These are phyloP conservation scores for Xylaria multiplex DNA, from an alignment of 2,329 filamentous ascomycete genomes.

Conservation along the genomic window DNA sequence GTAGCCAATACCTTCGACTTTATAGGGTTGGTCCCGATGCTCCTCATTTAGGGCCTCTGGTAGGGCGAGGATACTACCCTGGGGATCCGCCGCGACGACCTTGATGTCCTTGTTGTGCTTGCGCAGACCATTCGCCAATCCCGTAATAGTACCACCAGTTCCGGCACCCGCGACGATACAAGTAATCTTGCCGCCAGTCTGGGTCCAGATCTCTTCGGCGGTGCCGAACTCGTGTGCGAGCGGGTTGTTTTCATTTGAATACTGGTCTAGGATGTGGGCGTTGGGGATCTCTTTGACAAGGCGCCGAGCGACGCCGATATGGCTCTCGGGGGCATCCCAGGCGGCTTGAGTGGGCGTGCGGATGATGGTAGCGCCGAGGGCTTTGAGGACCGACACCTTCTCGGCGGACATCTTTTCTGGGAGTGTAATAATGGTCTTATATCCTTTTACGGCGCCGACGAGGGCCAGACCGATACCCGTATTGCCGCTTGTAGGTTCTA, in stretches of 20 bases:
- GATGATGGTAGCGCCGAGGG: constrained; percentile 96
- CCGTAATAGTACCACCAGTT: constrained; percentile 94
- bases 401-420: constrained; percentile 99
- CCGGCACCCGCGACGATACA: constrained; percentile 91
- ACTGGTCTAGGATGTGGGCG: constrained; percentile 96
- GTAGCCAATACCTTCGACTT: constrained; percentile 98
- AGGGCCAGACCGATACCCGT: constrained; percentile 97
- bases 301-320: constrained; percentile 92
- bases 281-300: constrained; percentile 96
- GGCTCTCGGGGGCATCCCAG: constrained; percentile 92
- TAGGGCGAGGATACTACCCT: constrained; percentile 89
- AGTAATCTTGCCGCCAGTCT: constrained; percentile 84
- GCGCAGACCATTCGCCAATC: constrained; percentile 82
- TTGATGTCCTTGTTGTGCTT: constrained; percentile 89
- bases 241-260: constrained; percentile 90
- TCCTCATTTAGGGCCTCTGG: constrained; percentile 83
- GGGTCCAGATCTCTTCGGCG: constrained; percentile 94
- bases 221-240: constrained; percentile 93
- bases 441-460: constrained; percentile 94
- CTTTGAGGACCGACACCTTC: constrained; percentile 94
- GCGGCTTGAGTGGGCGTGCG: constrained; percentile 95
- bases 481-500: constrained; percentile 97
- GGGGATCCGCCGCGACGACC: constrained; percentile 90
- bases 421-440: constrained; percentile 97
- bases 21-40: constrained; percentile 85